Conservation (phyloP, 495 filamentous ascomycete species). For the Bathelium albidoporum region DNA sequence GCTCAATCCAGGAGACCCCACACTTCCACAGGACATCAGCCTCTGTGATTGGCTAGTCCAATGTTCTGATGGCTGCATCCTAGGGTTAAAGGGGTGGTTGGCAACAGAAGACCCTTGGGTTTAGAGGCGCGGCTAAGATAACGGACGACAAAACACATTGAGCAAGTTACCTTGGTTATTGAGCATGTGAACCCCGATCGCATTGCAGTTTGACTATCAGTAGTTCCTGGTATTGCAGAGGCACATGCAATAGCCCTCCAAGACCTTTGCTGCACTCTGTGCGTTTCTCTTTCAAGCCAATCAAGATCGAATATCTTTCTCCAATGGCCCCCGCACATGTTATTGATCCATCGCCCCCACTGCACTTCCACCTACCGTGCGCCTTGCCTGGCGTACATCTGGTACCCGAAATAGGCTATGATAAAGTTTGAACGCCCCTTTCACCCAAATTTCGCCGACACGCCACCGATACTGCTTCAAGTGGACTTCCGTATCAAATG, state of each 20-base stretch:
- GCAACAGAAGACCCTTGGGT: not conserved
- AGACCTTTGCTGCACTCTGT: not conserved
- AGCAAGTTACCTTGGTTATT: not conserved
- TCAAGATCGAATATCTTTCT: not conserved
- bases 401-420: no score
- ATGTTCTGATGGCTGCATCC: not conserved
- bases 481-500: not conserved
- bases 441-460: not conserved
- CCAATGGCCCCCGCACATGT: not conserved
- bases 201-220: constrained; percentile 3
- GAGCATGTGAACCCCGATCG: not conserved
- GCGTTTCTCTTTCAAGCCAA: not conserved
- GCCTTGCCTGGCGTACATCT: no score
- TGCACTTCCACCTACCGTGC: no score
- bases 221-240: not conserved
- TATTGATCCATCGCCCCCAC: not conserved
- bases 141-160: no score
- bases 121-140: no score
- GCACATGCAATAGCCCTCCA: not conserved
- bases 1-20: not conserved
- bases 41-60: constrained; percentile 1
- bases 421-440: not conserved
- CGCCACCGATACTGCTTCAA: not conserved
- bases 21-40: no score
- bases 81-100: not conserved